These are phyloP conservation scores for Moesziomyces aphidis DNA, from an alignment of 1,284 basidiomycete genomes.

Conservation along the genomic window DNA sequence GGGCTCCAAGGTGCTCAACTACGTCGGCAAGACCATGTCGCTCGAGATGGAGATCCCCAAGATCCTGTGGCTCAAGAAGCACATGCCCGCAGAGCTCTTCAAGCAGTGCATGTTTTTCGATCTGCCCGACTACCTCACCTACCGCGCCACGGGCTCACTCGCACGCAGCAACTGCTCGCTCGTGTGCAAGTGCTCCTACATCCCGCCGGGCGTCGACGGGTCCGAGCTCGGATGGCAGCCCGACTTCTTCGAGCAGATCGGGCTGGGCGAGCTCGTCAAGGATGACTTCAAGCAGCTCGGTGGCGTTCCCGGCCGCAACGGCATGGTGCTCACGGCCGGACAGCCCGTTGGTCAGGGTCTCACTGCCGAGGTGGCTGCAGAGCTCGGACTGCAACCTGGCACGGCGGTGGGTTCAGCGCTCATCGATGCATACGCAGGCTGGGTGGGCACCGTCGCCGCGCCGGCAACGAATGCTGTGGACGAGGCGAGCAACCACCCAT, in stretches of 20 bases:
- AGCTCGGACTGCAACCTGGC: conserved; percentile 87
- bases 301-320: conserved; percentile 74
- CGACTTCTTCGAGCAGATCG: conserved; percentile 62
- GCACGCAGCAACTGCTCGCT: conserved; percentile 92
- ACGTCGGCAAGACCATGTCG: conserved; percentile 96
- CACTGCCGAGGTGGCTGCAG: conserved; percentile 80
- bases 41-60: conserved; percentile 75
- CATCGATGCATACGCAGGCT: conserved; percentile 99
- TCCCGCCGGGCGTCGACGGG: conserved; percentile 74
- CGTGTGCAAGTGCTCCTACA: conserved; percentile 95
- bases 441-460: conserved; percentile 95
- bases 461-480: conserved; percentile 71
- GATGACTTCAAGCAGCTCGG: conserved; percentile 82
- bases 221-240: conserved; percentile 64
- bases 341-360: conserved; percentile 88
- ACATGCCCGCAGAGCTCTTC: conserved; percentile 83
- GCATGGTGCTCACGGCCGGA: conserved; percentile 85
- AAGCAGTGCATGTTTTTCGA: conserved; percentile 92
- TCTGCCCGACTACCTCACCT: conserved; percentile 95
- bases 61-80: conserved; percentile 92
- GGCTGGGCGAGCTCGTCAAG: conserved; percentile 70
- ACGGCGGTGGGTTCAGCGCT: conserved; percentile 93
- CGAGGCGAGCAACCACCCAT: conserved; percentile 69
- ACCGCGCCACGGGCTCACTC: conserved; percentile 82
- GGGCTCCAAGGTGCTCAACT: conserved; percentile 86